phyloP scores from a whole-genome alignment of 2,329 filamentous ascomycete species.

The Ascochyta rabiei region DNA sequence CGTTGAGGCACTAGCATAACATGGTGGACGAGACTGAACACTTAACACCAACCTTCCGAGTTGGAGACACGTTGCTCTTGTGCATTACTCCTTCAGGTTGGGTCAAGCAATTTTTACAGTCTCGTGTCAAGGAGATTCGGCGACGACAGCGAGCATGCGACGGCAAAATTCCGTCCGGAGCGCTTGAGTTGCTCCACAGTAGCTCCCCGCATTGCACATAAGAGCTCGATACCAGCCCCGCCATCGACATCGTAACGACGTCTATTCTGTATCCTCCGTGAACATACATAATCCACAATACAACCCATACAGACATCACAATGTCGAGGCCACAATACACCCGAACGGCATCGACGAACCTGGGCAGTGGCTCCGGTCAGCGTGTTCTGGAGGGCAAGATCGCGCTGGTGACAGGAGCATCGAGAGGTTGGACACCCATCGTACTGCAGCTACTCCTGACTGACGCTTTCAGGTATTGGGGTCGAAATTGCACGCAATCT shows the following conservation, averaged over 20 bases:
- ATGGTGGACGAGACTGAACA: conserved; percentile 4
- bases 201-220: conserved; percentile 18
- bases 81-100: conserved; percentile 9
- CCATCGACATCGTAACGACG: neutral
- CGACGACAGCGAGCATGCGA: conserved; percentile 11
- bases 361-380: conserved; percentile 35
- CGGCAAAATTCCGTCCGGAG: conserved; percentile 18
- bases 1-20: conserved; percentile 13
- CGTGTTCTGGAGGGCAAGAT: conserved; percentile 70
- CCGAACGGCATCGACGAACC: conserved; percentile 50
- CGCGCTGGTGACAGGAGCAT: conserved; percentile 79
- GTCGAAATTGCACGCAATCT: conserved; percentile 70
- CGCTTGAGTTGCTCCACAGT: conserved; percentile 13
- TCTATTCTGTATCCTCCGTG: neutral
- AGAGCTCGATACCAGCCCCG: conserved; percentile 10
- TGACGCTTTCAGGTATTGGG: conserved; percentile 68
- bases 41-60: conserved; percentile 9
- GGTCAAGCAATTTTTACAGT: conserved; percentile 1
- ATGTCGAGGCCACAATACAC: conserved; percentile 49
- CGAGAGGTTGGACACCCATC: conserved; percentile 62
- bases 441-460: neutral
- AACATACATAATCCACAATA: neutral
- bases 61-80: neutral
- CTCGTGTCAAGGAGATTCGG: conserved; percentile 10
- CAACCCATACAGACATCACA: conserved; percentile 8